Conservation (phyloP, 1,139 yeast species). For the Blastobotrys aristatus region DNA sequence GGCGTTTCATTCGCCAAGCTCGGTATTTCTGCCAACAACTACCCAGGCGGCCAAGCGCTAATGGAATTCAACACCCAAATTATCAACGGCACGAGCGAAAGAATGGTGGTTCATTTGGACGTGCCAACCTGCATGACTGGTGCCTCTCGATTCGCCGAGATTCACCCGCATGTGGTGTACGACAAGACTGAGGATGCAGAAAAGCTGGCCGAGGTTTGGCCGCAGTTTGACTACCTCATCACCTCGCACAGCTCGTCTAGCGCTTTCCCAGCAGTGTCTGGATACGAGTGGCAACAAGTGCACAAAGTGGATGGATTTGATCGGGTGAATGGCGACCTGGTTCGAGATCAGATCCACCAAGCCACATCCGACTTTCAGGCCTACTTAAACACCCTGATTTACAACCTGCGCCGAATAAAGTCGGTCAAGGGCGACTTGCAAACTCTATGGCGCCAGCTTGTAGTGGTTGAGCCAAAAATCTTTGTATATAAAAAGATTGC, state of each 20-base stretch:
- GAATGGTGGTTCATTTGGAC: constrained; percentile 69
- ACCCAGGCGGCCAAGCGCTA: constrained; percentile 86
- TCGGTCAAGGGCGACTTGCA: constrained; percentile 1
- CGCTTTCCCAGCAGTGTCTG: constrained; percentile 22
- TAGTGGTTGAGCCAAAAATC: constrained; percentile 23
- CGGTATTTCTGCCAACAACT: constrained; percentile 64
- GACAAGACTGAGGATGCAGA: constrained; percentile 65
- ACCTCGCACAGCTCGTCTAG: constrained; percentile 38
- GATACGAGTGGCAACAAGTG: constrained; percentile 39
- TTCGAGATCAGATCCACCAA: neutral
- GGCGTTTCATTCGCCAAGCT: constrained; percentile 49
- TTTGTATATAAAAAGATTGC: constrained; percentile 35
- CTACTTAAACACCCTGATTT: neutral
- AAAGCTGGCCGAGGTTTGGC: constrained; percentile 44
- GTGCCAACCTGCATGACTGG: constrained; percentile 88
- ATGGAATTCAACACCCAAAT: constrained; percentile 38
- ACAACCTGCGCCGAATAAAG: constrained; percentile 1
- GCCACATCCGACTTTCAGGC: neutral
- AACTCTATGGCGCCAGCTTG: constrained; percentile 13
- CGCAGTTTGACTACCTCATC: constrained; percentile 54
- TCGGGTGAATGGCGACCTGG: constrained; percentile 31
- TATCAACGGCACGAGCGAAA: neutral
- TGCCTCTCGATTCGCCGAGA: constrained; percentile 65
- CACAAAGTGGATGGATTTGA: constrained; percentile 36
- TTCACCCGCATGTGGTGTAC: constrained; percentile 44